Evolutionary conservation across 2,329 filamentous ascomycete species (phyloP), one percentile per base, ranked within the genome.

Genomic region (Claviceps sp.): DNA sequence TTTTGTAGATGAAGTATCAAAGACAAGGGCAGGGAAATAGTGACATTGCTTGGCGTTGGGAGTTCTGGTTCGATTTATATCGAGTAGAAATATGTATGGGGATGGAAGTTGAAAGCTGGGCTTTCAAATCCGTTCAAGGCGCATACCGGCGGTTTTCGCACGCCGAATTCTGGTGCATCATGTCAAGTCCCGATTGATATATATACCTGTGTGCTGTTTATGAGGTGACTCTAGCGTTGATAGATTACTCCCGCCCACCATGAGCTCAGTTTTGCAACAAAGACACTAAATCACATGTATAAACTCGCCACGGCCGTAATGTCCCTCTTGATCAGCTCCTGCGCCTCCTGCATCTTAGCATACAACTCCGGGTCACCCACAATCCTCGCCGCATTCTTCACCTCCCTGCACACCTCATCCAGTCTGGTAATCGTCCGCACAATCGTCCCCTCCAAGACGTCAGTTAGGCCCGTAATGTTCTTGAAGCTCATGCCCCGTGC

Each of bases 401-500:
- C 93, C 69, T 98, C 93, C 47, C 93, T 78, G 64, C 93, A 98
- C 8, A 89, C 95, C 76, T 98, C 93, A 62, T 98, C 93, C 53
- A 98, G 73, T 26, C 93, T 75, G 43, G 89, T 95, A 59, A 98
- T 97, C 2, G 93, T 91, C 50, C 93, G 76, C 47, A 98, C 93
- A 69, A 98, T 97, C 0, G 93, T 97, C 1, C 93, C 93, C 68
- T 98, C 93, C 61, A 97, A 81, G 52, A 98, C 90, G 66, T 97
- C 91, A 7, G 93, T 98, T 63, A 98, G 71, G 58, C 91, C 86
- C 0, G 91, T 97, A 59, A 98, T 98, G 57, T 93, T 91, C 69
- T 94, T 95, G 76, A 98, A 98, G 50, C 87, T 91, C 88, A 97
- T 97, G 26, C 93, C 93, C 48, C 88, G 77, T 9, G 93, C 93